These are phyloP conservation scores for Jaapia argillacea DNA, from an alignment of 768 basidiomycete genomes.

Conservation along the genomic window DNA sequence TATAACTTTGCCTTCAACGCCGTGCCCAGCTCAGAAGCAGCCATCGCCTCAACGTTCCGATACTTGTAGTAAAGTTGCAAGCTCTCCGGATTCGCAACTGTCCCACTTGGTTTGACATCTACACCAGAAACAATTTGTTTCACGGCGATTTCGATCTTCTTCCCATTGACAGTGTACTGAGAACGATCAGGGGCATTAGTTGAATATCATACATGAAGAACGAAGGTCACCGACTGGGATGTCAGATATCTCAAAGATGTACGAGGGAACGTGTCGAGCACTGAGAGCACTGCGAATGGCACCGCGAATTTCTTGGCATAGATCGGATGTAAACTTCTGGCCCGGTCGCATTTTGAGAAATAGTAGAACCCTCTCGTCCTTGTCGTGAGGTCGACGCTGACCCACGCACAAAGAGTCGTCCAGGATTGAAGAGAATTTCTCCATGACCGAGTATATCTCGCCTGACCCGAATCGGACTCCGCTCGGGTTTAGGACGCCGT, in stretches of 20 bases:
- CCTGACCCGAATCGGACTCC: constrained; percentile 77
- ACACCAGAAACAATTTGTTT: constrained; percentile 67
- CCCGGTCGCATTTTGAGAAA: constrained; percentile 60
- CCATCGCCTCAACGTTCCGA: constrained; percentile 34
- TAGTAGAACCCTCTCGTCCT: constrained; percentile 66
- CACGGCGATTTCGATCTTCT: constrained; percentile 73
- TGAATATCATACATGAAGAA: background rate
- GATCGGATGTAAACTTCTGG: constrained; percentile 27
- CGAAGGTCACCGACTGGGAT: constrained; percentile 46
- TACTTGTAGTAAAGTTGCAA: constrained; percentile 57
- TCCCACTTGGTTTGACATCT: constrained; percentile 57
- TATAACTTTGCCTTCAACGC: constrained; percentile 10
- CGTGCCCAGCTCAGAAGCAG: background rate
- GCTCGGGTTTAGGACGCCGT: constrained; percentile 69
- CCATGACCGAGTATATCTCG: constrained; percentile 71
- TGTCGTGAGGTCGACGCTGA: constrained; percentile 41
- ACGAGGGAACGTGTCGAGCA: constrained; percentile 65
- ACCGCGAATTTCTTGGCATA: constrained; percentile 39
- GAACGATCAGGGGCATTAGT: background rate
- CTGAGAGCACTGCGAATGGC: constrained; percentile 54
- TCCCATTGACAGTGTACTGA: constrained; percentile 68
- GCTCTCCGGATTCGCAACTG: constrained; percentile 64
- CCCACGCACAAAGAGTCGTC: constrained; percentile 73
- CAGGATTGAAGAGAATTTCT: constrained; percentile 40
- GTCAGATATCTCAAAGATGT: constrained; percentile 51